Evolutionary conservation across 495 filamentous ascomycete species (phyloP).

Genomic region (Hypoxylon fuscum): DNA sequence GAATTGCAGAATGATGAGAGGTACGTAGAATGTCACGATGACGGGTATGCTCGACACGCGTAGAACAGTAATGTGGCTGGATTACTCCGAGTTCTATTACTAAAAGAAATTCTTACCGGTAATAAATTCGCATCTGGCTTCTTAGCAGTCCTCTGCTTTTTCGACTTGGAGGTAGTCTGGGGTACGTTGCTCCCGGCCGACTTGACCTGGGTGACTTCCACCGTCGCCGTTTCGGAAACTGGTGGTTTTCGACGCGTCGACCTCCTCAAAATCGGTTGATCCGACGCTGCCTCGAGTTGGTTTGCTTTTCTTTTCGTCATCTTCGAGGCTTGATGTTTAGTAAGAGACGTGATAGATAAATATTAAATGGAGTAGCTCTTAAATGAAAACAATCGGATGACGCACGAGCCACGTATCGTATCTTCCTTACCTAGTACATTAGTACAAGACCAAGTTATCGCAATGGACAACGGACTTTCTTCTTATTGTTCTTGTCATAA

Average conservation of each 20-base stretch:
- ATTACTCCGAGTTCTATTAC: too few relatives aligned
- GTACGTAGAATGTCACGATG: too few relatives aligned
- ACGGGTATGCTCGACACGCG: too few relatives aligned
- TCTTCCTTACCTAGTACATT: too few relatives aligned
- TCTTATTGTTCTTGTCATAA: too few relatives aligned
- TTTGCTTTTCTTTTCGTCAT: conserved; percentile 55
- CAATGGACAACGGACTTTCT: too few relatives aligned
- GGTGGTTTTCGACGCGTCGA: conserved; percentile 43
- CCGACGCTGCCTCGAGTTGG: conserved; percentile 20
- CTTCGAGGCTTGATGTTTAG: neutral
- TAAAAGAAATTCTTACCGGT: conserved; percentile 22
- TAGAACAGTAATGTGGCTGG: too few relatives aligned
- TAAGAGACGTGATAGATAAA: neutral
- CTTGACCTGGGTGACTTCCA: neutral
- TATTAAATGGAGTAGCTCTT: too few relatives aligned
- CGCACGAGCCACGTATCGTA: neutral
- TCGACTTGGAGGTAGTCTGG: neutral
- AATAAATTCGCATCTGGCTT: conserved; percentile 3
- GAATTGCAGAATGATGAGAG: neutral
- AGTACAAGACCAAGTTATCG: too few relatives aligned
- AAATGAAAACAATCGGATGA: neutral
- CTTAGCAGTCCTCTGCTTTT: conserved; percentile 6
- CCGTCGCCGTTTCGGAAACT: neutral
- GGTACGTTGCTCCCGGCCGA: neutral
- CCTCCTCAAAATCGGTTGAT: conserved; percentile 30